Evolutionary conservation across 345 rosid genomes (phyloP), one percentile per base, ranked within the genome.

Genomic region (Heritiera littoralis): DNA sequence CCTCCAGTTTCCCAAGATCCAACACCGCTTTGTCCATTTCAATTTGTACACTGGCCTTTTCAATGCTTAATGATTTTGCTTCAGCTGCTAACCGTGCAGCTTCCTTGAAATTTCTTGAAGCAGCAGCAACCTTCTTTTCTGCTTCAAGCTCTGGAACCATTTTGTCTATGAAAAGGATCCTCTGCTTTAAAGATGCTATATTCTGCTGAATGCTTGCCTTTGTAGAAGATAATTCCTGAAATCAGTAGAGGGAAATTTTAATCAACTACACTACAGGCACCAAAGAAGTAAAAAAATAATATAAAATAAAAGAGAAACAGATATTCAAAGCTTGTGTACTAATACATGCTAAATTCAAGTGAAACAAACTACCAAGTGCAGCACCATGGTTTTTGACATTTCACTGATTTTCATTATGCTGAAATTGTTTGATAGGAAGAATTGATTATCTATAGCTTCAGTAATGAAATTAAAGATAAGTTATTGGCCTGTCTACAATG

Each of bases 81-180:
- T 94, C 98, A 64, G 96, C 90, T 72, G 98, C 96, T 84, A 94
- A 77, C 80, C 97, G 82, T 49, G 92, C 98, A 64, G 98, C 98
- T 86, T 94, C 98, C 85, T 91, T 94, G 85, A 94, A 94, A 83
- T 92, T 92, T 88, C 98, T 91, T 15, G 91, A 90, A 12, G 92
- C 80, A 32, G 97, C 97, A 74, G 95, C 96, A 68, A 92, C 92
- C 84, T 89, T 94, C 91, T 94, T 94, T 88, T 94, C 96, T 51
- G 92, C 85, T 84, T 94, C 97, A 32, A 94, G 92, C 80, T 94
- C 97, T 13, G 97, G 98, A 40, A 87, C 82, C 82, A 94, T 85
- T 86, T 91, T 91, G 81, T 91, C 97, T 80, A 90, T 90, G 81
- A 91, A 92, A 72, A 89, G 58, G 2, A 86, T 81, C 84, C 90